Percentiles rank a stretch among this genome's conserved stretches.
Conservation (phyloP, 495 filamentous ascomycete species). For the Podospora conica region DNA sequence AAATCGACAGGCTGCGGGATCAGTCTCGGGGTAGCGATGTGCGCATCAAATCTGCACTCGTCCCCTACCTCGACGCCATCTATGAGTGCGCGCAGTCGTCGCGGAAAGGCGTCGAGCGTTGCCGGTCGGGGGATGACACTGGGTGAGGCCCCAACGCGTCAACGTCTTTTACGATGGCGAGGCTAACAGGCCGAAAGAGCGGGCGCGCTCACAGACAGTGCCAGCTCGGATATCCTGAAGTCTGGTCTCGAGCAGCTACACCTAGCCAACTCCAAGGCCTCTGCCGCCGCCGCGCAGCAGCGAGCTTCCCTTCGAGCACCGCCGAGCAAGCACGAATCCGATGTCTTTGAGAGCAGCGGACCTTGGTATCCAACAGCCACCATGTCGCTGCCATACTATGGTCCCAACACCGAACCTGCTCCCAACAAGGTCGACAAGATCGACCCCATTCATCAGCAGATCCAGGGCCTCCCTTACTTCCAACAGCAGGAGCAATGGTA, state of each 20-base stretch:
- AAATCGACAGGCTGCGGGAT: conserved; percentile 12
- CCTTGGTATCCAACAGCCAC: conserved; percentile 14
- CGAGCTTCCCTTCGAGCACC: not conserved
- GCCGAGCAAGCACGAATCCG: not conserved
- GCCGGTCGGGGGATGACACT: not conserved
- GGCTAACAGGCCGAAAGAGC: not conserved
- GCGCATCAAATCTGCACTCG: conserved; percentile 2
- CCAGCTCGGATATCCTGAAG: not conserved
- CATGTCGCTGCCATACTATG: conserved; percentile 11
- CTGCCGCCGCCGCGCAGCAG: not conserved
- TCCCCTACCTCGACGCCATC: conserved; percentile 15
- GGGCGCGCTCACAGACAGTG: no score
- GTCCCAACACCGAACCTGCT: not conserved
- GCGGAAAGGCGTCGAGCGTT: not conserved
- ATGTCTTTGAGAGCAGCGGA: conserved; percentile 8
- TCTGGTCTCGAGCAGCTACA: not conserved
- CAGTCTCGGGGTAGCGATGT: not conserved
- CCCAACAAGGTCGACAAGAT: not conserved
- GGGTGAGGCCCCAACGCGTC: not conserved
- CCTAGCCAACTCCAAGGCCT: not conserved
- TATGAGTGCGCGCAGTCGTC: conserved; percentile 4
- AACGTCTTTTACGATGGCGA: no score
- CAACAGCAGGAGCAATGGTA: not conserved
- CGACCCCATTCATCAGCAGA: not conserved
- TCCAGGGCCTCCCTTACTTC: not conserved